A percentile compares a stretch with the other conserved stretches of the same genome.
Evolutionary conservation across 2,329 filamentous ascomycete genomes (phyloP).

Genomic region (Sporothrix humicola): DNA sequence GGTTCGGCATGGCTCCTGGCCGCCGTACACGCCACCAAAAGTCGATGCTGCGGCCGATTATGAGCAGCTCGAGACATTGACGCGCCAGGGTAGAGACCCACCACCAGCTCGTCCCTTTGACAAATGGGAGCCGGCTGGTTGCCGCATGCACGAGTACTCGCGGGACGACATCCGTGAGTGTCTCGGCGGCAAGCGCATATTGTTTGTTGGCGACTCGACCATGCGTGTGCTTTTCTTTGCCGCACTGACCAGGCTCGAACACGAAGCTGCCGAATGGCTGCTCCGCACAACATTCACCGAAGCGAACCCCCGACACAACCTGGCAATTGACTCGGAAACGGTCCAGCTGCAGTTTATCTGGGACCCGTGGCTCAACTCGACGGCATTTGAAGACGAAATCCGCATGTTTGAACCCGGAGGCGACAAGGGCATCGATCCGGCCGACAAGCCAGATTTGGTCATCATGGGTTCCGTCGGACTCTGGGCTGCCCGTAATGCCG

Average conservation of each 20-base stretch:
- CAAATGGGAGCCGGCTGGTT: conserved; percentile 65
- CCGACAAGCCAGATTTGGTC: conserved; percentile 52
- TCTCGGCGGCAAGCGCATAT: conserved; percentile 56
- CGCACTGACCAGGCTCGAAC: conserved; percentile 55
- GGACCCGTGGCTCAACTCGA: conserved; percentile 67
- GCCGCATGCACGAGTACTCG: conserved; percentile 63
- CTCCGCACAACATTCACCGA: conserved; percentile 45
- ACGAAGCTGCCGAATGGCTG: conserved; percentile 46
- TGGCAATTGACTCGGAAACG: conserved; percentile 52
- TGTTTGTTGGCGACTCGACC: conserved; percentile 66
- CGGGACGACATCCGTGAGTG: conserved; percentile 59
- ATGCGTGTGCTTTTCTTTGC: conserved; percentile 67
- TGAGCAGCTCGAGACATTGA: conserved; percentile 31
- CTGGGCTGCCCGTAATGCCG: conserved; percentile 59
- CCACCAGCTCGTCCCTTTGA: conserved; percentile 44
- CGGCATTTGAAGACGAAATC: conserved; percentile 50
- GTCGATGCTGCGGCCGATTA: conserved; percentile 23
- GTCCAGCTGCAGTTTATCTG: conserved; percentile 62
- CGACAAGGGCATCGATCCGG: conserved; percentile 37
- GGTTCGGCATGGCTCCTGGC: conserved; percentile 59
- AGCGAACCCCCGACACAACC: conserved; percentile 52
- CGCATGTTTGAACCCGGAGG: conserved; percentile 44
- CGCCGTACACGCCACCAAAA: conserved; percentile 40
- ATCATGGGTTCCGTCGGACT: conserved; percentile 60
- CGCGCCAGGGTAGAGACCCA: conserved; percentile 37